Evolutionary conservation across 2,329 filamentous ascomycete species (phyloP), one percentile per base, ranked within the genome.

Genomic region (Dactylellina cionopaga): DNA sequence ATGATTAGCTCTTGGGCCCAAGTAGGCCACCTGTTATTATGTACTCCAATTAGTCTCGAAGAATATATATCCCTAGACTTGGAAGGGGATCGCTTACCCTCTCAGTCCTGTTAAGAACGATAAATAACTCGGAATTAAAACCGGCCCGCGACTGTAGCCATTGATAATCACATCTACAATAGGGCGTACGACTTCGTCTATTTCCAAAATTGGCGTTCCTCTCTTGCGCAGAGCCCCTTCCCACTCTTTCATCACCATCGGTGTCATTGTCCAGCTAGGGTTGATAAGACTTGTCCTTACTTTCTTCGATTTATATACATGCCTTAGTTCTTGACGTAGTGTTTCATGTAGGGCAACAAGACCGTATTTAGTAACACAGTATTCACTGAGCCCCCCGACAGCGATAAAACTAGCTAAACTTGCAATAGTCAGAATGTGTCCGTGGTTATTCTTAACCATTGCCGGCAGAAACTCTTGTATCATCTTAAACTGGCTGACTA

Each of bases 371-470:
- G 84, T 85, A 6, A 86, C 83, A 1, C 84, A 82, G 80, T 92
- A 92, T 80, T 91, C 89, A 43, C 88, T 85, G 83, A 90, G 85
- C 75, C 84, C 84, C 2, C 88, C 85, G 0, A 86, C 83, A 0
- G 84, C 82, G 6, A 87, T 75, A 80, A 86, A 90, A 13, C 85
- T 84, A 0, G 89, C 88, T 51, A 86, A 82, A 2, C 85, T 88
- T 11, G 89, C 87, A 22, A 92, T 84, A 0, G 87, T 91, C 25
- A 92, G 87, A 41, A 92, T 79, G 84, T 90, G 89, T 72, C 90
- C 89, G 80, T 92, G 89, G 80, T 91, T 87, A 11, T 78, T 78
- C 7, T 80, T 77, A 58, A 89, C 80, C 84, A 92, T 89, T 74
- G 81, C 35, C 0, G 90, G 90, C 0, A 92, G 81, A 79, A 92